Base-by-base conservation (phyloP, 148 eudicot genomes). In the Vaccinium darrowii region DNA sequence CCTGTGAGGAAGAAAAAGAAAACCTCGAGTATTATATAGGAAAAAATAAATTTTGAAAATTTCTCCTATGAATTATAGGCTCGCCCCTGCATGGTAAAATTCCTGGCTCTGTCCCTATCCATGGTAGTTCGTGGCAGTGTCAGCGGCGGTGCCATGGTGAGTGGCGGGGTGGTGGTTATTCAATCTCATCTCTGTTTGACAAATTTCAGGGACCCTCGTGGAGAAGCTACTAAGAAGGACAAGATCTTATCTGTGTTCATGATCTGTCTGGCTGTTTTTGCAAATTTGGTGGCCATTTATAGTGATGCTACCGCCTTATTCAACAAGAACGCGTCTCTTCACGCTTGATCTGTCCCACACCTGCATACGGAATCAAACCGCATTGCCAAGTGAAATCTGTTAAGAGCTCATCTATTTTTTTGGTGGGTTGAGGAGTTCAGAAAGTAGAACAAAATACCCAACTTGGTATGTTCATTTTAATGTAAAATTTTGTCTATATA, bases 281-380 rank as follows among this genome's bases (percentile, higher is more conserved):
- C 98, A n/a, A 93, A 92, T 63, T 47, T 80, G 80, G 88, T 94
- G 77, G 98, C 98, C 12, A 89, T 94, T 74, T 94, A 92, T 57
- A 92, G 96, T 51, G 94, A 94, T 83, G 96, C 95, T 6, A 89
- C 86, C 53, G 87, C 93, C 5, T 84, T 94, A 39, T 63, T 94
- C 89, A 91, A 88, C 88, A 93, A 82, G 88, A 91, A 84, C 57
- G 39, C 82, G 0, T 83, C 88, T 7, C 82, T 90, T 39, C 12
- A 53, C 2, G 27, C 50, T 9, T 75, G 21, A 73, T 73, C 23
- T 73, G 36, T 25, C 5, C 39, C 74, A 21, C 69, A n/a, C 11
- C 25, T 8, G 69, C 39, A 3, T 27, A 3, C 3, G 13, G 74
- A 69, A 13, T 69, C 43, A 69, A 69, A 69, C 43, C 18, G 74